Evolutionary conservation across 2,329 filamentous ascomycete species (phyloP).

Genomic region (Colletotrichum filicis): DNA sequence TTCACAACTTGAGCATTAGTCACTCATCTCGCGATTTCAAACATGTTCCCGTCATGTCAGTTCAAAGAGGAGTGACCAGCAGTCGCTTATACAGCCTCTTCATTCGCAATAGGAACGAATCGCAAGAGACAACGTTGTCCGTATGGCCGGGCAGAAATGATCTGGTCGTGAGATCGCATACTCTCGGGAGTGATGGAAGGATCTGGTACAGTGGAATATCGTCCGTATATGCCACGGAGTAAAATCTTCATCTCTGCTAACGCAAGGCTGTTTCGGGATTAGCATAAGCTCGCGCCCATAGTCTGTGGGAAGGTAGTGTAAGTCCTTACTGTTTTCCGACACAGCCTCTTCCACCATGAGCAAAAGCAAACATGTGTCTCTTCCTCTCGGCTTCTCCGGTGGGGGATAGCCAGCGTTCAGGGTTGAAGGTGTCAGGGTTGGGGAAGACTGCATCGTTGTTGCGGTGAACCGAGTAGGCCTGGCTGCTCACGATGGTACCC

Average conservation of each 20-base stretch:
- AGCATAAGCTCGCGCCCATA: neutral
- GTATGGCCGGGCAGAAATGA: constrained; percentile 21
- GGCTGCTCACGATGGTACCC: constrained; percentile 67
- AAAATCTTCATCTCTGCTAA: constrained; percentile 20
- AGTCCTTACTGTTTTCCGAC: constrained; percentile 73
- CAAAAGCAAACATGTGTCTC: constrained; percentile 72
- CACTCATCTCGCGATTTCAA: too few relatives aligned
- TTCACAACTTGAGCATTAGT: too few relatives aligned
- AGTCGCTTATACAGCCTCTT: neutral
- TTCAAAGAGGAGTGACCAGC: neutral
- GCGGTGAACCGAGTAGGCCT: constrained; percentile 69
- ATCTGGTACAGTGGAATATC: constrained; percentile 3
- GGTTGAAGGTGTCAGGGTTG: constrained; percentile 79
- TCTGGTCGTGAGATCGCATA: constrained; percentile 26
- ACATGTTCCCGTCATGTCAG: neutral
- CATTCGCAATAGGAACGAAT: constrained; percentile 3
- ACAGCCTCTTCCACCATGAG: constrained; percentile 72
- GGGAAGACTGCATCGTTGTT: constrained; percentile 76
- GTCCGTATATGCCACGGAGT: constrained; percentile 12
- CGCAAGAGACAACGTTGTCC: constrained; percentile 11
- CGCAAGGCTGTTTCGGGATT: neutral
- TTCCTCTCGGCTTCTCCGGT: constrained; percentile 78
- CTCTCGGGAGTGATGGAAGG: constrained; percentile 1
- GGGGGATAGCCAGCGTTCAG: constrained; percentile 83
- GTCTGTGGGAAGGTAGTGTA: constrained; percentile 37